Evolutionary conservation across 2,329 filamentous ascomycete genomes (phyloP).

Genomic region (Mycosphaerella sp.): DNA sequence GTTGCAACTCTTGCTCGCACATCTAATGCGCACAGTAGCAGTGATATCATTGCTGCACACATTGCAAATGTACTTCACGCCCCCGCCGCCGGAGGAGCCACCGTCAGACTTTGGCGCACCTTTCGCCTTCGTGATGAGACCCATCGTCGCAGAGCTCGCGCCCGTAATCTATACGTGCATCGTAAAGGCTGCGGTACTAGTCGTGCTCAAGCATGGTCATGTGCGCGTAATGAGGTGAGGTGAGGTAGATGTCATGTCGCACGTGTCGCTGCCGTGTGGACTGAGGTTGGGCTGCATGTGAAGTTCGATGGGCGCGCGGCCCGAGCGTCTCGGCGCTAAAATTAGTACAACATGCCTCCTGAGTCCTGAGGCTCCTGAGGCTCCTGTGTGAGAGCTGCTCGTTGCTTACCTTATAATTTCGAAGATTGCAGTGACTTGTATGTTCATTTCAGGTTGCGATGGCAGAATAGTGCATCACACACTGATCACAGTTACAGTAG

Average conservation of each 20-base stretch:
- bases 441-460: no score
- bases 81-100: slow-evolving; percentile 35
- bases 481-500: no score
- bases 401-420: no score
- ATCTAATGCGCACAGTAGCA: slow-evolving; percentile 92
- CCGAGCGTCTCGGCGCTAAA: no score
- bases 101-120: slow-evolving; percentile 25
- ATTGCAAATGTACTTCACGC: slow-evolving; percentile 88
- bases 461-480: no score
- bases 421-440: no score
- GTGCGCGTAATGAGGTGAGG: background rate
- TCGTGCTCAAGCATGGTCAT: background rate
- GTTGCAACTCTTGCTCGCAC: slow-evolving; percentile 72
- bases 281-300: no score
- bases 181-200: background rate
- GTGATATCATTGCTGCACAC: slow-evolving; percentile 96
- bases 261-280: background rate
- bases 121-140: slow-evolving; percentile 33
- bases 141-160: slow-evolving; percentile 20
- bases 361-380: no score
- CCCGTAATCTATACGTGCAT: slow-evolving; percentile 8
- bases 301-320: no score
- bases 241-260: background rate
- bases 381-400: no score
- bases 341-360: no score